Base-by-base conservation (phyloP, 2,329 filamentous ascomycete genomes). In the Epicoccum sorghinum region DNA sequence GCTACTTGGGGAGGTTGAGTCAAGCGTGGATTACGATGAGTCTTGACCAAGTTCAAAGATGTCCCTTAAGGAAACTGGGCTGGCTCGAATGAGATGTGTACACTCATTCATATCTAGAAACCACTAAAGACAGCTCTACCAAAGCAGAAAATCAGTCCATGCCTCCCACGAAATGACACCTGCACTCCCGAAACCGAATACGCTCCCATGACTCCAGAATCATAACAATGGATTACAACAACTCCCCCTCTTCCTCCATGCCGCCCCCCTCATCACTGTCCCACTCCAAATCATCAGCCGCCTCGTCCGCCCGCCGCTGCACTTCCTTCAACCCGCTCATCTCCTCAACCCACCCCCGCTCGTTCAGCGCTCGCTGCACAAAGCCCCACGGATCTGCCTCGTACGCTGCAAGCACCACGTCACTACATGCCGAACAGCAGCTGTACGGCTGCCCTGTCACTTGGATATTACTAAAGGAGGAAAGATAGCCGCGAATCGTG, bases 351-450 rank as follows among this genome's bases (percentile, higher is more conserved):
- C 89, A 95, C 1, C 91, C 87, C 67, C 86, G 86, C 73, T 93
- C 88, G 55, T 86, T 84, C 12, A 95, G 75, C 0, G 90, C 90
- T 52, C 82, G 81, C 77, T 88, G 88, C 30, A 95, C 85, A 70
- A 96, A 96, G 0, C 79, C 83, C 90, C 90, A 96, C 0, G 87
- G 88, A 40, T 87, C 83, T 2, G 75, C 72, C 40, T 84, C 81
- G 70, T 93, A 95, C 1, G 85, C 85, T 0, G 82, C 79, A 1
- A 93, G 73, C 25, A 96, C 86, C 38, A 82, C 85, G 30, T 83
- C 82, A 59, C 89, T 91, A 67, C 91, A 96, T 2, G 89, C 91
- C 43, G 89, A 91, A 74, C 91, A 96, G 72, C 86, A 88, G 52
- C 91, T 87, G 72, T 93, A 96, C 0, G 89, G 88, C 62, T 85